These are phyloP conservation scores for Stevia rebaudiana DNA, from an alignment of 140 eudicot species.

Conservation along the genomic window DNA sequence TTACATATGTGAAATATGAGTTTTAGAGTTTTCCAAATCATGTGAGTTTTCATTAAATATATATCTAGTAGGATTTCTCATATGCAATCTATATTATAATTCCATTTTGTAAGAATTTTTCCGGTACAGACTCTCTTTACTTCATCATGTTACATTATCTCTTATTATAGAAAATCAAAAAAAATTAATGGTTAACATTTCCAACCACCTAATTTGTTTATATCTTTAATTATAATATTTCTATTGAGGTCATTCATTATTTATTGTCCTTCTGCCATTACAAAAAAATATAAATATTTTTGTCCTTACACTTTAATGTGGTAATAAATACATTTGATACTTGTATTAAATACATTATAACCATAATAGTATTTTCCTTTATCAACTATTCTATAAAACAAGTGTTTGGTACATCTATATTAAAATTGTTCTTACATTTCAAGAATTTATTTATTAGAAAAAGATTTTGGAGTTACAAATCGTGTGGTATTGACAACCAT, in stretches of 20 bases:
- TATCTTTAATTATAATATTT: not conserved
- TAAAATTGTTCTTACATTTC: not conserved
- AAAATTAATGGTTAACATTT: not conserved
- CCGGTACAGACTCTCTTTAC: too few relatives aligned
- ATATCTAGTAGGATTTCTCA: too few relatives aligned
- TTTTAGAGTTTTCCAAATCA: too few relatives aligned
- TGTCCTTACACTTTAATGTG: conserved; percentile 14
- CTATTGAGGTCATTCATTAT: not conserved
- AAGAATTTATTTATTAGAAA: too few relatives aligned
- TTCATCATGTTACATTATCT: too few relatives aligned
- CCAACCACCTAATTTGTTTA: not conserved
- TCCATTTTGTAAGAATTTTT: too few relatives aligned
- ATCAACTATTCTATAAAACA: not conserved
- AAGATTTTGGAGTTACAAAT: not conserved
- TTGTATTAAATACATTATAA: not conserved
- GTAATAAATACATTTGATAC: not conserved
- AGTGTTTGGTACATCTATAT: not conserved
- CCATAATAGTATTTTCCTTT: not conserved
- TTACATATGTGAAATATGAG: too few relatives aligned
- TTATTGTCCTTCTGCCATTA: not conserved
- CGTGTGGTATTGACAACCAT: too few relatives aligned
- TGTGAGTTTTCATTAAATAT: too few relatives aligned
- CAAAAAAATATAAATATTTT: not conserved
- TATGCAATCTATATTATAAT: too few relatives aligned
- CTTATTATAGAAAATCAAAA: not conserved